Evolutionary conservation across 768 basidiomycete species (phyloP), one percentile per base, ranked within the genome.

Genomic region (Fistulinella prunicolor): DNA sequence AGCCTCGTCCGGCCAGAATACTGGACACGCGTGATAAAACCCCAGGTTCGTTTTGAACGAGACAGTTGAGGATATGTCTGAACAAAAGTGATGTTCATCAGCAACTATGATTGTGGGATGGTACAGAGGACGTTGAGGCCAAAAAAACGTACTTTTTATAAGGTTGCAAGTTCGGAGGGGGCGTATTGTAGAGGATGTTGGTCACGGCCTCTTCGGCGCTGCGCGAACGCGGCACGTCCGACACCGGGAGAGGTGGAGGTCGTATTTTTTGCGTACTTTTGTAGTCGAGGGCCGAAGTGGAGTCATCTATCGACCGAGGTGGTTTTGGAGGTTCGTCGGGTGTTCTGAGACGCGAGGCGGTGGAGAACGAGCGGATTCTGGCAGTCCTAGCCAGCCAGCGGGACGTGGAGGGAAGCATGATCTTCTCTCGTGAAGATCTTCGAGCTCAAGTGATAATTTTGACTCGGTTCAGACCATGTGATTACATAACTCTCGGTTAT

Each of bases 21-120:
- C 96, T 96, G 6, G 95, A 95, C 3, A 99, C 94, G 58, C 96
- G 87, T 23, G 95, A 96, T 12, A 99, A 80, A n/a, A 99, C 96
- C 61, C 96, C 96, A 3, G 96, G 96, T 71, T 99, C 96, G 66
- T 99, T 97, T 70, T 99, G 96, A 4, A 98, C 96, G 51, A 99
- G 83, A 68, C 94, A 97, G 72, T 99, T 98, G 53, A 98, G 79
- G 49, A 94, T 81, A 64, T 98, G 95, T 67, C 94, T 97, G 60
- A 46, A 54, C 50, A 44, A 44, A 46, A 39, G 44, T 53, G 1
- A 46, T 22, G 26, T 14, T 36, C 37, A 28, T 56, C 26, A 46
- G 35, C 12, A 40, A 41, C 28, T 50, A 10, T 47, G 50, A 38
- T 40, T n/a, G n/a, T n/a, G n/a, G n/a, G n/a, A n/a, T n/a, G n/a